Base-by-base conservation (phyloP, 805 yeast genomes). In the Candida ovalis region DNA sequence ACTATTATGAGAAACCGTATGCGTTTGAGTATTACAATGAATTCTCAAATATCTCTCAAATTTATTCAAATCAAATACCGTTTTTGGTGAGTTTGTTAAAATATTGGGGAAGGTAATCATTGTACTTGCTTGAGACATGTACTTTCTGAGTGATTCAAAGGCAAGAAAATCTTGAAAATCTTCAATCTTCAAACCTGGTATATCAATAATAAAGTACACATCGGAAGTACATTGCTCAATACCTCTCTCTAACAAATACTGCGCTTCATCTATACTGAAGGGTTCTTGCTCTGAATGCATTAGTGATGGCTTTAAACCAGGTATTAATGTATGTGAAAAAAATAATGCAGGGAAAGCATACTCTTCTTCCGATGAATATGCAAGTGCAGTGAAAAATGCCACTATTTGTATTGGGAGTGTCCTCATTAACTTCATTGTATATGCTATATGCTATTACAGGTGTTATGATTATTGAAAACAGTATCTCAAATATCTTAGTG, bases 71-170 rank as follows among this genome's bases (percentile, higher is more conserved):
- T 82, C 80, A 4, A 60, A 22, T 4, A 48, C 39, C 1, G 61
- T 45, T 3, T 69, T 68, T 23, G 67, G 66, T 13, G 73, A 71
- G 0, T 65, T 48, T 2, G 57, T 47, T 1, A 72, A 63, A 8
- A 75, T 64, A 54, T 81, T 70, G 3, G 89, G 87, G 46, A 85
- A 68, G 1, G 81, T 77, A 3, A 82, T 69, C 8, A 82, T 68
- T 0, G 88, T 79, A 4, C 90, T 83, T n/a, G 87, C 71, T 60
- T 73, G 68, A 21, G 72, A 64, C 51, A 82, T 59, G 57, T 79
- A 77, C 38, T 75, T 71, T 49, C 83, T 71, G 4, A 84, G 52
- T 49, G 75, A 70, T 1, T 69, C 72, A 71, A 83, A 81, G 30
- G 60, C 55, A 15, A 63, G 57, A 51, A 71, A 72, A 32, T 70